Conservation (phyloP, 129 eudicot species). For the Scalesia atractyloides region DNA sequence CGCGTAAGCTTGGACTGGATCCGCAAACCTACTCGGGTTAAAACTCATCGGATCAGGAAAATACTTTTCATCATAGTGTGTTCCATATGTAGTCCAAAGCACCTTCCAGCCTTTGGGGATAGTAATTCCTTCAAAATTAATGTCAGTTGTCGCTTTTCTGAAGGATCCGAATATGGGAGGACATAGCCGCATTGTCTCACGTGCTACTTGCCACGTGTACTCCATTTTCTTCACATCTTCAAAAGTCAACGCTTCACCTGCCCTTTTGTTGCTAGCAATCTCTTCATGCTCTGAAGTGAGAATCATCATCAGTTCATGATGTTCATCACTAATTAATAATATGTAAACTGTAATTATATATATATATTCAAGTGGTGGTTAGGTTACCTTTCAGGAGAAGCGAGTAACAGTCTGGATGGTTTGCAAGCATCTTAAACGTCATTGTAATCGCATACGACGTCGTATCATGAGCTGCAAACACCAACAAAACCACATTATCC, state of each 20-base stretch:
- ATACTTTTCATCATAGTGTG: slow-evolving; percentile 38
- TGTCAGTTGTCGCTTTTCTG: slow-evolving; percentile 67
- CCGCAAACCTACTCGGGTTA: slow-evolving; percentile 34
- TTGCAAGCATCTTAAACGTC: slow-evolving; percentile 75
- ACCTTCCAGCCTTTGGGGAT: slow-evolving; percentile 47
- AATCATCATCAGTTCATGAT: not conserved
- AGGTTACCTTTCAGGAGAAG: slow-evolving; percentile 75
- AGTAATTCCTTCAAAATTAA: slow-evolving; percentile 33
- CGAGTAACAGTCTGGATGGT: slow-evolving; percentile 59
- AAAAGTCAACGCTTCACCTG: slow-evolving; percentile 14
- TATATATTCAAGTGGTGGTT: slow-evolving; percentile 21
- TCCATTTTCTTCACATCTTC: slow-evolving; percentile 36
- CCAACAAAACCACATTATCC: slow-evolving; percentile 75
- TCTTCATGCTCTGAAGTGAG: slow-evolving; percentile 57
- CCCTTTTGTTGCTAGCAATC: slow-evolving; percentile 45
- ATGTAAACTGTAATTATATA: not conserved
- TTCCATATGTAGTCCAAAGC: slow-evolving; percentile 41
- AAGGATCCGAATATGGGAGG: slow-evolving; percentile 86
- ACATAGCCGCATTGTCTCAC: slow-evolving; percentile 71
- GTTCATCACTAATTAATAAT: not conserved
- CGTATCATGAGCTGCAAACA: slow-evolving; percentile 92
- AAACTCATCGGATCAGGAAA: slow-evolving; percentile 39
- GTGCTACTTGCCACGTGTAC: slow-evolving; percentile 47
- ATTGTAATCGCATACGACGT: slow-evolving; percentile 90
- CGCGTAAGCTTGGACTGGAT: slow-evolving; percentile 33